Conservation (phyloP, 768 basidiomycete species). For the Tricholomella constricta region DNA sequence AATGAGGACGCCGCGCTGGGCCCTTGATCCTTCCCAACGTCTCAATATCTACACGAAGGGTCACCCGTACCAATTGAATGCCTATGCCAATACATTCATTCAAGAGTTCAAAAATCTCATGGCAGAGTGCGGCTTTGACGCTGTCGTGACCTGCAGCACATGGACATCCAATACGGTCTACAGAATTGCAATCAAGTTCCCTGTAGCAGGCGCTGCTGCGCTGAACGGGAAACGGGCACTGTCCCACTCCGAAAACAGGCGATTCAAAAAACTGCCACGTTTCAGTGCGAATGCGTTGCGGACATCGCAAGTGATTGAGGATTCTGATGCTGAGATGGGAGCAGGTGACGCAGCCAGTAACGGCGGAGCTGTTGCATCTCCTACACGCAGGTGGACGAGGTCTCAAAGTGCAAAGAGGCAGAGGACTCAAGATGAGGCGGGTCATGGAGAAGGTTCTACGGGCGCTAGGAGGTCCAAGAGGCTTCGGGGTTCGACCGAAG, state of each 20-base stretch:
- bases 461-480: not conserved
- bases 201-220: no score
- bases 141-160: no score
- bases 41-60: not conserved
- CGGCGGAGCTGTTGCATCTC: no score
- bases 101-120: conserved; percentile 1
- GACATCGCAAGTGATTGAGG: not conserved
- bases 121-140: conserved; percentile 5
- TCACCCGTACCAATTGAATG: not conserved
- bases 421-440: not conserved
- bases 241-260: no score
- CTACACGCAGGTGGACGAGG: no score
- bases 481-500: not conserved
- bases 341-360: no score
- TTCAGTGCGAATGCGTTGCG: not conserved
- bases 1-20: not conserved
- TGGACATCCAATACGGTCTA: no score
- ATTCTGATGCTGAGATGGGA: not conserved
- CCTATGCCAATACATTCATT: not conserved
- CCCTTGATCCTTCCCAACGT: not conserved
- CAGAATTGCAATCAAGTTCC: not conserved
- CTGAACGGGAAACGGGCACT: no score
- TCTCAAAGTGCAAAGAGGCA: no score
- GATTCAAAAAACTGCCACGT: not conserved
- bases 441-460: not conserved